Conservation (phyloP, 2,329 filamentous ascomycete species). For the Colletotrichum sp. region DNA sequence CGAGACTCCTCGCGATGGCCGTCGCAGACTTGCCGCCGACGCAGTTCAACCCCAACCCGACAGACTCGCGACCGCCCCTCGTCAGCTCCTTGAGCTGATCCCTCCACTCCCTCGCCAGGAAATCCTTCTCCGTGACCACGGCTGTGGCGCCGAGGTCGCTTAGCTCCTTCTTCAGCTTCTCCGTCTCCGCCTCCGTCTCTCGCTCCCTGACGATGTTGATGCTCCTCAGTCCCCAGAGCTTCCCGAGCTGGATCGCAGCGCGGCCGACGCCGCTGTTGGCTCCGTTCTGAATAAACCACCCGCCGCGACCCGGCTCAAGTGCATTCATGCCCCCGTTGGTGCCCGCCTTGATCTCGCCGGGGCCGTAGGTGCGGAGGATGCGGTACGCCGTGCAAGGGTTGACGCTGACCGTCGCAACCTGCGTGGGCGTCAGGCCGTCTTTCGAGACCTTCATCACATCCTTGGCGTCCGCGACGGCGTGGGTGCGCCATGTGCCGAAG, state of each 20-base stretch:
- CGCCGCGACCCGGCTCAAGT: conserved; percentile 58
- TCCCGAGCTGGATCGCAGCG: conserved; percentile 86
- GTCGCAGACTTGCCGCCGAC: conserved; percentile 88
- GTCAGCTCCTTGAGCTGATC: conserved; percentile 69
- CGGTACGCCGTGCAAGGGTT: conserved; percentile 96
- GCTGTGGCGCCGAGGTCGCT: conserved; percentile 59
- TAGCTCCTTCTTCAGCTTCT: conserved; percentile 60
- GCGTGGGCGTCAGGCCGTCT: conserved; percentile 72
- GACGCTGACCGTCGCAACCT: conserved; percentile 87
- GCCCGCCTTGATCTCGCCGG: conserved; percentile 47
- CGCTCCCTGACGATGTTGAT: conserved; percentile 88
- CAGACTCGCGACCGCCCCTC: conserved; percentile 70
- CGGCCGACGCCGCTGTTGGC: conserved; percentile 93
- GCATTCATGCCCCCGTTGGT: conserved; percentile 44
- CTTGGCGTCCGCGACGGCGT: conserved; percentile 68
- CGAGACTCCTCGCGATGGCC: conserved; percentile 76
- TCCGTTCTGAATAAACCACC: conserved; percentile 97
- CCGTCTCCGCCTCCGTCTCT: conserved; percentile 66
- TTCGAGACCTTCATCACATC: conserved; percentile 74
- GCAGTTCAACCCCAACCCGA: conserved; percentile 87
- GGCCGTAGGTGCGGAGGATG: conserved; percentile 83
- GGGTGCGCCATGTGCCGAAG: conserved; percentile 94
- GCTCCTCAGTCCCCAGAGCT: conserved; percentile 85
- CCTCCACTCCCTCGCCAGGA: conserved; percentile 63
- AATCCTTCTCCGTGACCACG: conserved; percentile 62